Evolutionary conservation across 179 eudicot genomes (phyloP).

Genomic region (Silene coronaria): DNA sequence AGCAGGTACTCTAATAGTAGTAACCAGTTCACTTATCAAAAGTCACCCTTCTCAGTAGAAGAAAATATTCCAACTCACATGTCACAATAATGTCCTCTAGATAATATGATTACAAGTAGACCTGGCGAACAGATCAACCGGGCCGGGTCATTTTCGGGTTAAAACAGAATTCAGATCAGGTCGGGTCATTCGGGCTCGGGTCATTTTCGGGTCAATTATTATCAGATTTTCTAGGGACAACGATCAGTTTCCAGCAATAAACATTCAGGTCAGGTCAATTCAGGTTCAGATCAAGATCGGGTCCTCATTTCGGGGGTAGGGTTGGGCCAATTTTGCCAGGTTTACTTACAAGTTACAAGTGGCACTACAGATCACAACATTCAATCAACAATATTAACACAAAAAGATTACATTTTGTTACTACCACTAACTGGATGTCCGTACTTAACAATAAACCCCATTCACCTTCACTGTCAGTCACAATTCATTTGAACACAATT

Average conservation of each 20-base stretch:
- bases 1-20: background rate
- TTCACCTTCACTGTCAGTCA: background rate
- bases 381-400: background rate
- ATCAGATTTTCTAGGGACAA: too few species aligned
- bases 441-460: background rate
- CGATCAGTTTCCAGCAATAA: too few species aligned
- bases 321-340: too few species aligned
- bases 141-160: too few species aligned
- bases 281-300: too few species aligned
- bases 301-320: too few species aligned
- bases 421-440: background rate
- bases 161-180: too few species aligned
- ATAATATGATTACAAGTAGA: background rate
- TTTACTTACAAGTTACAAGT: too few species aligned
- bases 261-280: too few species aligned
- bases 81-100: background rate
- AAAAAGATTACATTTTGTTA: background rate
- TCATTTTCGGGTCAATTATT: too few species aligned
- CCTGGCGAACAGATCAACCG: too few species aligned
- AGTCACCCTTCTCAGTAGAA: background rate
- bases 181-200: too few species aligned
- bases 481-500: background rate
- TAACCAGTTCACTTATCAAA: background rate
- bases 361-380: background rate
- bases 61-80: background rate